Conservation (phyloP, 768 basidiomycete genomes). For the Termitomyces sp. region DNA sequence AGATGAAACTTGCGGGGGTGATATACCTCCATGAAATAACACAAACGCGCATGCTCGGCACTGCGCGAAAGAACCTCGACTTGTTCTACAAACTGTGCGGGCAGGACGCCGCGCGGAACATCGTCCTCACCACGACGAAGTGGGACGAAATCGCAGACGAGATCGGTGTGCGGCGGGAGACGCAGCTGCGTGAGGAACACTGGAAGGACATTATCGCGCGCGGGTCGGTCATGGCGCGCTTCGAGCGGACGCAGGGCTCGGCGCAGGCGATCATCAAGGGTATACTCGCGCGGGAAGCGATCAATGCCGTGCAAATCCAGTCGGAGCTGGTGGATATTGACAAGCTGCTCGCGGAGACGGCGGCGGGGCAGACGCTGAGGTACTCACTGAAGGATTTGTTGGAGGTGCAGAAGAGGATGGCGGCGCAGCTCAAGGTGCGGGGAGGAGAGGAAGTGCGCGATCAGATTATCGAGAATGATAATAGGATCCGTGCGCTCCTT, state of each 20-base stretch:
- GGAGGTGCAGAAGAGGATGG: constrained; percentile 18
- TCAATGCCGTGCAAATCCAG: constrained; percentile 21
- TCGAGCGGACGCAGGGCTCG: neutral
- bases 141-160: constrained; percentile 4
- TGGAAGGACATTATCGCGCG: constrained; percentile 3
- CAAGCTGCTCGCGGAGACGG: constrained; percentile 21
- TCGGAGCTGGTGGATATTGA: constrained; percentile 24
- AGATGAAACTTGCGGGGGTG: constrained; percentile 12
- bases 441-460: constrained; percentile 7
- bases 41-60: constrained; percentile 9
- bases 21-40: constrained; percentile 14
- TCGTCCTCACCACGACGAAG: constrained; percentile 13
- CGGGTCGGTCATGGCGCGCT: constrained; percentile 4
- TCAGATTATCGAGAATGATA: constrained; percentile 14
- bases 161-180: constrained; percentile 4
- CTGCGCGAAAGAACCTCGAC: constrained; percentile 13
- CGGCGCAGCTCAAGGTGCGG: constrained; percentile 12
- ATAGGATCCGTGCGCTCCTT: constrained; percentile 17
- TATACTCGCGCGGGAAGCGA: constrained; percentile 3
- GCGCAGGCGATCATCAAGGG: constrained; percentile 2
- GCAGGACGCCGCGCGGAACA: constrained; percentile 1
- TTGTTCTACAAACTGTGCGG: constrained; percentile 12
- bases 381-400: constrained; percentile 19
- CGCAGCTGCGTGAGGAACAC: constrained; percentile 1
- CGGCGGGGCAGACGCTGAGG: constrained; percentile 23